Evolutionary conservation across 2,329 filamentous ascomycete genomes (phyloP), one percentile per base, ranked within the genome.

Genomic region (Plectosphaerella plurivora): DNA sequence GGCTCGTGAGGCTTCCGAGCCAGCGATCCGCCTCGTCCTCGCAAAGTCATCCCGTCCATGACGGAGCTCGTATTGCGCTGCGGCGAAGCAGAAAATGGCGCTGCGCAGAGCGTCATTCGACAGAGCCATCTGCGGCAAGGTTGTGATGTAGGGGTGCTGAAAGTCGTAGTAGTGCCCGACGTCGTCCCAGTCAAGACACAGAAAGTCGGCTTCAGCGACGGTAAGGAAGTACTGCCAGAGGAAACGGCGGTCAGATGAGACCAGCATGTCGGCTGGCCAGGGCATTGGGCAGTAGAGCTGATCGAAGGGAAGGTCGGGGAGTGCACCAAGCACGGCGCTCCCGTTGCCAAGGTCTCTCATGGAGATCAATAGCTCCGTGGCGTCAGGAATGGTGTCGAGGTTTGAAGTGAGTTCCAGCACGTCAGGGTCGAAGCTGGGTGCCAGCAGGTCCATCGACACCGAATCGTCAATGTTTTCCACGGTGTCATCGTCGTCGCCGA

Each of bases 181-280:
- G 25, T 58, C 51, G n/a, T 53, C 49, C 50, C 47, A 52, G 35
- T 58, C 56, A 2, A 56, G 39, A 39, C 54, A 58, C 3, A 58
- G 45, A 24, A 56, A 58, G 45, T 53, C 56, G 7, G 24, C 33
- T 51, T 52, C 54, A 8, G 49, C 50, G 12, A 54, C 49, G 28
- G 37, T 44, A 4, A 58, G 50, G 28, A 58, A 58, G 33, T 58
- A 53, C 35, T 52, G 50, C 56, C 56, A 58, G 16, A 58, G 56
- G 35, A 58, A 58, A 3, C 56, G 56, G 6, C 56, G 49, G 9
- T 52, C 51, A 9, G 56, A 41, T 5, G 56, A 58, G 15, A 47
- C 54, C n/a, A 58, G 45, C 56, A 58, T 58, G 44, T 58, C 56
- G 16, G 49, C 47, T 8, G 56, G 56, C 56, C 54, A 58, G n/a